Evolutionary conservation across 1,284 basidiomycete species (phyloP).

Genomic region (Serendipita sp.): DNA sequence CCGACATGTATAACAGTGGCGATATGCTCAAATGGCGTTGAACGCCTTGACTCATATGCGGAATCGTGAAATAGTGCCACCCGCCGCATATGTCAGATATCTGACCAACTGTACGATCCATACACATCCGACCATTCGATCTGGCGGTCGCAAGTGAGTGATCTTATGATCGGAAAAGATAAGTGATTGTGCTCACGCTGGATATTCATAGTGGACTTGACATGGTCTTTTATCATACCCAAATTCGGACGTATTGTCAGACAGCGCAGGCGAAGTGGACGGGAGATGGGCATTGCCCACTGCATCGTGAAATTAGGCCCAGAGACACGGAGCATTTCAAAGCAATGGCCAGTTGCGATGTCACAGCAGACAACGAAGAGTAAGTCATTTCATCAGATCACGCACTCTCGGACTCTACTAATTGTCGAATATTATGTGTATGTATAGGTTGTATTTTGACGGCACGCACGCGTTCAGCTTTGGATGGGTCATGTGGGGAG

Average conservation of each 20-base stretch:
- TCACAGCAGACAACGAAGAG: constrained; percentile 22
- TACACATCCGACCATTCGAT: constrained; percentile 69
- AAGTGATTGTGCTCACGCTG: too few species aligned
- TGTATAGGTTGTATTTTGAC: background rate
- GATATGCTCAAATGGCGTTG: constrained; percentile 70
- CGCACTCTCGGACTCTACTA: background rate
- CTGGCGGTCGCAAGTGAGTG: constrained; percentile 44
- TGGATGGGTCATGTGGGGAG: constrained; percentile 79
- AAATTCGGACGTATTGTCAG: constrained; percentile 69
- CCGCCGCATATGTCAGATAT: constrained; percentile 52
- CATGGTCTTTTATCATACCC: constrained; percentile 63
- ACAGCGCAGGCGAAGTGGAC: constrained; percentile 62
- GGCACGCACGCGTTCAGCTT: constrained; percentile 32
- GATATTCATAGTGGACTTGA: constrained; percentile 44
- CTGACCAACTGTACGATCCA: constrained; percentile 58
- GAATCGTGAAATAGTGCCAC: constrained; percentile 57
- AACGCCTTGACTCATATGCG: constrained; percentile 61
- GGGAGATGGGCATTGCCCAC: constrained; percentile 66
- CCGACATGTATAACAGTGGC: constrained; percentile 47
- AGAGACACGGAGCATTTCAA: constrained; percentile 35
- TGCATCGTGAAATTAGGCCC: constrained; percentile 42
- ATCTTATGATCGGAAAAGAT: background rate
- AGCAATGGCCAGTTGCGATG: constrained; percentile 28
- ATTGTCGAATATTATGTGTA: background rate
- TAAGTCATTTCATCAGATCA: constrained; percentile 19